Percentiles rank a stretch among this genome's conserved stretches.
phyloP scores from a whole-genome alignment of 2,329 filamentous ascomycete genomes.

The Colletotrichum abscissum region DNA sequence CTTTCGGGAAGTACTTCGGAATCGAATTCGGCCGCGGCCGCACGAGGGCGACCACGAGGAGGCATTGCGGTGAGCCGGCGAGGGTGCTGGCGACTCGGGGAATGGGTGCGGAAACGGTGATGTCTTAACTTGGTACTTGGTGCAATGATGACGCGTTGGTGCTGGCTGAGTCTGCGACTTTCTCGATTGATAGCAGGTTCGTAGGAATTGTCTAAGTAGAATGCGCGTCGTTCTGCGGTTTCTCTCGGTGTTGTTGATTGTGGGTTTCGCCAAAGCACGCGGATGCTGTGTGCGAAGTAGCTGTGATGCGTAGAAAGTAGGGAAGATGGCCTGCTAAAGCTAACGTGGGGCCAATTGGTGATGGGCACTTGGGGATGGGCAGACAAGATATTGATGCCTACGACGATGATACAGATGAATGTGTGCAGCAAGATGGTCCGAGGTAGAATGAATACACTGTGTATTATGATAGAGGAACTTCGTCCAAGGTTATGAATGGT shows the following conservation, averaged over 20 bases:
- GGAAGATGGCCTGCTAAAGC: neutral
- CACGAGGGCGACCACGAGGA: conserved; percentile 21
- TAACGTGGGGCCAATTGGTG: neutral
- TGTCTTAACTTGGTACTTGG: neutral
- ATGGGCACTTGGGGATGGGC: neutral
- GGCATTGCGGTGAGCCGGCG: neutral
- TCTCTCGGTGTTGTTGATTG: neutral
- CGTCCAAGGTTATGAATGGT: neutral
- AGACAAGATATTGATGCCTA: neutral
- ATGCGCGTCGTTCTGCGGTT: neutral
- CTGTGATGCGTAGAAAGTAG: neutral
- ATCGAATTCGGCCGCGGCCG: conserved; percentile 10
- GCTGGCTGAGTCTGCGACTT: neutral
- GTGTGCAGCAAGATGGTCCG: neutral
- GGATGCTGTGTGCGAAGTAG: neutral
- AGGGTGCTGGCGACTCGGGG: neutral
- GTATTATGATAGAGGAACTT: neutral
- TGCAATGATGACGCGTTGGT: neutral
- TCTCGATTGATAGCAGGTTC: neutral
- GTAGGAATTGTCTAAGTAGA: neutral
- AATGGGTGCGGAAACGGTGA: neutral
- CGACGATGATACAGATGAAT: neutral
- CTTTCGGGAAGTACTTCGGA: neutral
- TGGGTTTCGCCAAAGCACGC: neutral
- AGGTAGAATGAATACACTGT: neutral